phyloP scores from a whole-genome alignment of 257 asterid genomes.

The Solanum sejunctum region DNA sequence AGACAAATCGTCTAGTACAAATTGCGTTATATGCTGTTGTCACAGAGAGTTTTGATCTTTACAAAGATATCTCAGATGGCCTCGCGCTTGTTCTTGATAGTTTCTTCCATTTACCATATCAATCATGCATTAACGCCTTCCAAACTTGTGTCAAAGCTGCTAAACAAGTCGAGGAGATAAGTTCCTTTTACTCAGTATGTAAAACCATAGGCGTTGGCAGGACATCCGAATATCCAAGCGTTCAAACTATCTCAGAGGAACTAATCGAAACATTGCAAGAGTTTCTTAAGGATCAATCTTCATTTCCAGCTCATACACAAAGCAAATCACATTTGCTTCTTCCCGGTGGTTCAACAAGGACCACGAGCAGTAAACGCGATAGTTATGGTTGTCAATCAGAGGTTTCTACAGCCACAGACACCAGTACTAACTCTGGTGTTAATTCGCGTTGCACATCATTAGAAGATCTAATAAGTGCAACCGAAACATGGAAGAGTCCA shows the following conservation, averaged over 20 bases:
- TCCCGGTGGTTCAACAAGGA: neutral
- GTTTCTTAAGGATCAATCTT: conserved; percentile 70
- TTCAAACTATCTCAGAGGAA: conserved; percentile 58
- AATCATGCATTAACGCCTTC: conserved; percentile 49
- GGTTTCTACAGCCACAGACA: conserved; percentile 14
- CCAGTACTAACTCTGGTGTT: conserved; percentile 15
- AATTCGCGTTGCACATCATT: conserved; percentile 33
- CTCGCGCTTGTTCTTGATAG: conserved; percentile 58
- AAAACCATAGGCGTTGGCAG: conserved; percentile 60
- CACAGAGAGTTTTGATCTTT: conserved; percentile 68
- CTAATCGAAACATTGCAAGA: conserved; percentile 59
- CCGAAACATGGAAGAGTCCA: conserved; percentile 31
- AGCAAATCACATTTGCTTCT: neutral
- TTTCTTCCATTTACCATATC: conserved; percentile 62
- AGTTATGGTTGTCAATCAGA: conserved; percentile 43
- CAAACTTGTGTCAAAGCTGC: conserved; percentile 68
- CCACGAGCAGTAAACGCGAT: neutral
- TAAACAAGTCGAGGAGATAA: conserved; percentile 58
- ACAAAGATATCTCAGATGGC: conserved; percentile 66
- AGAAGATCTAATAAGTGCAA: conserved; percentile 61
- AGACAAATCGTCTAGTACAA: conserved; percentile 40
- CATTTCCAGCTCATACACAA: conserved; percentile 26
- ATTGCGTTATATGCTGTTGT: conserved; percentile 53
- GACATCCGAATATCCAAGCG: conserved; percentile 57
- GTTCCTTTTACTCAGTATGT: conserved; percentile 38